Evolutionary conservation across 2,329 filamentous ascomycete species (phyloP), one percentile per base, ranked within the genome.

Genomic region (Fusarium sp.): DNA sequence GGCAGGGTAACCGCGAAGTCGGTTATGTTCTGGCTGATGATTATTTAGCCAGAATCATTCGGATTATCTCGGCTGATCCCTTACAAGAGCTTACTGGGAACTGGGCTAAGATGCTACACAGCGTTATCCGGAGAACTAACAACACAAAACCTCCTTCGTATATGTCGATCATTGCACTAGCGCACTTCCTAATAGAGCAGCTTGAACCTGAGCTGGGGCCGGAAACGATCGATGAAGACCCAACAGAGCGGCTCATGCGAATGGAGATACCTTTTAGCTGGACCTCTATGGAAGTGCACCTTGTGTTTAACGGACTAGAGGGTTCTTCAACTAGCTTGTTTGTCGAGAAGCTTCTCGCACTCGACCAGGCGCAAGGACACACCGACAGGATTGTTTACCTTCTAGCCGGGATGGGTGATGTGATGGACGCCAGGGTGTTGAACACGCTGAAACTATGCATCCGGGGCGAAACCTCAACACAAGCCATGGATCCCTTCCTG

Each of bases 301-400:
- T 81, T 3, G 61, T 87, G 3, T 75, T 80, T 53, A 72, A 72
- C 32, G 76, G 80, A 32, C 71, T 61, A 66, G 72, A 72, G 32
- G 55, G 69, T 4, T 51, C 63, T 17, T 21, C 36, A 9, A 36
- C 49, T 25, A 85, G 83, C 60, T 76, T 86, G n/a, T 85, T 90
- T 48, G 71, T 89, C 21, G 85, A 87, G 69, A 91, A 89, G 70
- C 78, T 93, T 23, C 78, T 93, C 25, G 77, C 79, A 17, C 79
- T 89, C 44, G 82, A 88, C 60, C 84, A 88, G 68, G 87, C 86
- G 49, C 72, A 75, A 0, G 61, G 70, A 2, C 77, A 78, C 3
- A 85, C 83, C 2, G 78, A 82, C 45, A 76, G 75, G 11, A 88
- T 93, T 48, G 71, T 93, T 44, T 74, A 74, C 33, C 77, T 80